phyloP scores from a whole-genome alignment of 2,329 filamentous ascomycete species.

The Microascus cirrosus region DNA sequence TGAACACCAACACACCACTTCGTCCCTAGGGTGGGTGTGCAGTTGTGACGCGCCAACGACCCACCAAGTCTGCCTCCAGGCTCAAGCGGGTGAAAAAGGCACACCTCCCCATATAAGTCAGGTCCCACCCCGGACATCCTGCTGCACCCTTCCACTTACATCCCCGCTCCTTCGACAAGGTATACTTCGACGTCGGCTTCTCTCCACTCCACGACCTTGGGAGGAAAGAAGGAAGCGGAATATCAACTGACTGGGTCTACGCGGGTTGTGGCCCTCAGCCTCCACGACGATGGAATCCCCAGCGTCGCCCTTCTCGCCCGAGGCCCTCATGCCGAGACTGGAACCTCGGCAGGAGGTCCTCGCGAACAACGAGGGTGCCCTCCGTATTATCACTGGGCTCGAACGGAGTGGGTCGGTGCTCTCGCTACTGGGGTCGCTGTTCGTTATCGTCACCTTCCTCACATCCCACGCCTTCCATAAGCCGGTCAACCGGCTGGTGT shows the following conservation, averaged over 20 bases:
- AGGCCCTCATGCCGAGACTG: not conserved
- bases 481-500: conserved; percentile 77
- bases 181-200: too few relatives aligned
- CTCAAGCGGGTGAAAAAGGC: too few relatives aligned
- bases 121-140: too few relatives aligned
- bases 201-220: too few relatives aligned
- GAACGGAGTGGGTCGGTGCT: conserved; percentile 60
- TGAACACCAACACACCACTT: not conserved
- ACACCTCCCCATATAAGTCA: too few relatives aligned
- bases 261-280: not conserved
- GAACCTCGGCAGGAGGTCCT: not conserved
- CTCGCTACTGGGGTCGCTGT: conserved; percentile 58
- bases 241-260: too few relatives aligned
- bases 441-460: conserved; percentile 63
- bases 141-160: too few relatives aligned
- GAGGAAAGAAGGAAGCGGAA: too few relatives aligned
- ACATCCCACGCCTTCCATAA: conserved; percentile 64
- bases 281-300: not conserved
- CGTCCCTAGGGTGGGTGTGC: too few relatives aligned
- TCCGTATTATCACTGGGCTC: conserved; percentile 46
- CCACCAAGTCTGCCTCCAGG: too few relatives aligned
- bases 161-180: too few relatives aligned
- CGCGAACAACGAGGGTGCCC: conserved; percentile 5
- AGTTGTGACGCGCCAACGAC: too few relatives aligned
- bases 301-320: not conserved